Evolutionary conservation across 257 asterid genomes (phyloP), one percentile per base, ranked within the genome.

Genomic region (Haberlea rhodopensis): DNA sequence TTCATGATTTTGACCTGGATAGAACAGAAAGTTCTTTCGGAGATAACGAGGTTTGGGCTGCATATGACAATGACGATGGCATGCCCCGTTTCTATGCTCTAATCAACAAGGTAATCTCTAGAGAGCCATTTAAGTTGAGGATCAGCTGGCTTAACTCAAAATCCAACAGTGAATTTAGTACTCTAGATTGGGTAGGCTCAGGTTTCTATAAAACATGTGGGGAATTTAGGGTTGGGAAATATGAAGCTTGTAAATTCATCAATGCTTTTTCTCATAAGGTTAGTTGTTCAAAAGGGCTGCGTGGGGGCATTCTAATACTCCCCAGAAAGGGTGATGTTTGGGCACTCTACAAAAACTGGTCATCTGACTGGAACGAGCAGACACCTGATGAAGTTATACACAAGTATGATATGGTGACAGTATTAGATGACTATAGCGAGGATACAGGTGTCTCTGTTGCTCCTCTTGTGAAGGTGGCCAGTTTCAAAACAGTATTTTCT

Each of bases 121-220:
- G 69, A 63, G 72, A 62, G 19, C 85, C 89, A 19, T 82, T 82
- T 52, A 75, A 72, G 78, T 72, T 86, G 71, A 70, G 63, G 54
- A 77, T 86, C 18, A 76, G 86, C 74, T 85, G 88, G 96, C 68
- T 88, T 62, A 77, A 79, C 79, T 82, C 87, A 8, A 79, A 67
- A 55, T 69, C 75, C 58, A 74, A 53, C 69, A 25, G 73, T 16
- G 83, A 77, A 67, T 63, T 80, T 18, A 80, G 88, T 48, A 63
- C 80, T 40, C 70, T 72, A 2, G 54, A 75, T 62, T 84, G 90
- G 89, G 57, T 71, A 31, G 73, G 59, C 46, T 77, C 67, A 11
- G 95, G 95, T 66, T 89, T 89, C 69, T 80, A 73, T 19, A 89
- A 89, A 79, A 82, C 96, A 0, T 84, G 90, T 53, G 96, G 96